Conservation (phyloP, 2,329 filamentous ascomycete species). For the Pestalotiopsis sp. region DNA sequence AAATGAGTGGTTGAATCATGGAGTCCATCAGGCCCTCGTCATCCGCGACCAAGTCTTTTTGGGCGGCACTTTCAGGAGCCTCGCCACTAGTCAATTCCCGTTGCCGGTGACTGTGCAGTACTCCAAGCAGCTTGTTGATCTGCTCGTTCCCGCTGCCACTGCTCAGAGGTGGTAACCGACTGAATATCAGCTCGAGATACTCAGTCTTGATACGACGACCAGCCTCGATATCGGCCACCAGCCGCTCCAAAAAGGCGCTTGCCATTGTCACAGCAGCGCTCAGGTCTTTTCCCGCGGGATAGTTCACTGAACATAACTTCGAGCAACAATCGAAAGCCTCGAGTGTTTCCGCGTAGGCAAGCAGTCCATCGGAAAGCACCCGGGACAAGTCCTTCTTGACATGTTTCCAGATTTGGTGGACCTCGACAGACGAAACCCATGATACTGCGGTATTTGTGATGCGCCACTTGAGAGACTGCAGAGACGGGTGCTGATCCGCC, state of each 20-base stretch:
- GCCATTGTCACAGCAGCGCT: conserved; percentile 24
- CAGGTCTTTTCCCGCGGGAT: conserved; percentile 25
- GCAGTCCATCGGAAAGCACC: conserved; percentile 23
- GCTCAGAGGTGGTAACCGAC: conserved; percentile 15
- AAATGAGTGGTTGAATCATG: conserved; percentile 23
- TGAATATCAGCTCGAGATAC: conserved; percentile 27
- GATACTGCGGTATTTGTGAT: conserved; percentile 25
- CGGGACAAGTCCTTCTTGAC: conserved; percentile 23
- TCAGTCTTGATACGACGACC: conserved; percentile 14
- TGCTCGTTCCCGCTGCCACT: not conserved
- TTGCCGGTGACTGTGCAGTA: not conserved
- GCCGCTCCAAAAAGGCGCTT: conserved; percentile 22
- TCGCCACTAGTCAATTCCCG: too few relatives aligned
- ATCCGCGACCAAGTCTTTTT: not conserved
- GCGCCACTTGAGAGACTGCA: conserved; percentile 29
- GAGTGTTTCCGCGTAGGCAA: conserved; percentile 22
- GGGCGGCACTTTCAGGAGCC: not conserved
- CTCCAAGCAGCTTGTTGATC: not conserved
- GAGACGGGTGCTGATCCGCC: conserved; percentile 20
- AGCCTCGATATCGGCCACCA: conserved; percentile 19
- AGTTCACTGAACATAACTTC: conserved; percentile 26
- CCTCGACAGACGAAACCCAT: conserved; percentile 25
- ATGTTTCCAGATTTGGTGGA: conserved; percentile 25
- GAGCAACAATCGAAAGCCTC: conserved; percentile 31
- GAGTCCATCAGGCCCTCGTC: conserved; percentile 19